These are phyloP conservation scores for Butyriboletus loyo DNA, from an alignment of 768 basidiomycete genomes.

Conservation along the genomic window DNA sequence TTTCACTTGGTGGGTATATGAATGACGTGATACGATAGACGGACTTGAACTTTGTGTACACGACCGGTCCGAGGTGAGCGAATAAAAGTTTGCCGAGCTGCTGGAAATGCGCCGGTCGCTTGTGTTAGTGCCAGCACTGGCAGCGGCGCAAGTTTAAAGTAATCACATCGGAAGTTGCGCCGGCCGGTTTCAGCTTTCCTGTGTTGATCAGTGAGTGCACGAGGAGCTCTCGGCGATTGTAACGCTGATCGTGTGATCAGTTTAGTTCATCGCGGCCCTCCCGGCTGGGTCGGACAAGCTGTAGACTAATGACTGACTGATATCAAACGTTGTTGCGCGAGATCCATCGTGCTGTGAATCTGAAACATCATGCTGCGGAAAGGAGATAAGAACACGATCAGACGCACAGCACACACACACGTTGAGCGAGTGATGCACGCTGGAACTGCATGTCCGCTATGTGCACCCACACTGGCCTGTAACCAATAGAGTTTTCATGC, in stretches of 20 bases:
- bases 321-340: constrained; percentile 15
- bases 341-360: constrained; percentile 13
- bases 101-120: constrained; percentile 8
- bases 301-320: constrained; percentile 1
- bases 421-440: constrained; percentile 29
- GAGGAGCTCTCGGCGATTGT: constrained; percentile 6
- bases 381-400: constrained; percentile 26
- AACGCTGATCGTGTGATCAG: constrained; percentile 18
- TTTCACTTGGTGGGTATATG: constrained; percentile 16
- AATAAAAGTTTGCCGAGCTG: constrained; percentile 12
- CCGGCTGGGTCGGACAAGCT: constrained; percentile 10
- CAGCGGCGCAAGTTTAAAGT: constrained; percentile 5
- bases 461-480: constrained; percentile 17
- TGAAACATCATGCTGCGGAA: constrained; percentile 13
- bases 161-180: constrained; percentile 10
- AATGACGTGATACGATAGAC: constrained; percentile 30
- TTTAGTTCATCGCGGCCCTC: constrained; percentile 2
- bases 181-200: constrained; percentile 10
- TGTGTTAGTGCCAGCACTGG: no score
- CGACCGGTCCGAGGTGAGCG: constrained; percentile 15
- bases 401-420: constrained; percentile 19
- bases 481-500: constrained; percentile 20
- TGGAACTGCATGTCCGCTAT: constrained; percentile 22
- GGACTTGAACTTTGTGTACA: constrained; percentile 25
- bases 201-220: background rate